Conservation (phyloP, 805 yeast species). For the Candida nemodendra region DNA sequence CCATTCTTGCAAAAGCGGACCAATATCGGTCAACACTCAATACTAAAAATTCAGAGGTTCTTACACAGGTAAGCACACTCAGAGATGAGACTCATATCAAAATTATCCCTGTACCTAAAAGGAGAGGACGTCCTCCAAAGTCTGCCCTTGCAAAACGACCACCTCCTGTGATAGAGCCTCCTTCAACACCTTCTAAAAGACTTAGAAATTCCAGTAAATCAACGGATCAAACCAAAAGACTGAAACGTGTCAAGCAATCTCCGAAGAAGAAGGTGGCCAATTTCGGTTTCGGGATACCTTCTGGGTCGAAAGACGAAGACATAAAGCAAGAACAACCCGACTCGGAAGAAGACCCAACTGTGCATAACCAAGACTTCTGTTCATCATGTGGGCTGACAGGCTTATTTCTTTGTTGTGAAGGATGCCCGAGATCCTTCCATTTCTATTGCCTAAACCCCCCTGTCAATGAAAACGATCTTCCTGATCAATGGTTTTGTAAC, state of each 20-base stretch:
- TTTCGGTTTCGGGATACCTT: conserved; percentile 13
- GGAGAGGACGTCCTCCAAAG: not conserved
- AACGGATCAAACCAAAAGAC: conserved; percentile 6
- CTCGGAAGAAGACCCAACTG: conserved; percentile 18
- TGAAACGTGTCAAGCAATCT: conserved; percentile 24
- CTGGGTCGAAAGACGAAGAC: conserved; percentile 4
- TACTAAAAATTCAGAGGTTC: conserved; percentile 34
- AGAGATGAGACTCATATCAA: conserved; percentile 12
- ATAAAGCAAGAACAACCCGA: conserved; percentile 10
- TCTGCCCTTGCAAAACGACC: conserved; percentile 6
- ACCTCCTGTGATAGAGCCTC: conserved; percentile 3
- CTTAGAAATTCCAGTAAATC: conserved; percentile 3
- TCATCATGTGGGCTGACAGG: conserved; percentile 90
- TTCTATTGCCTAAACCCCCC: conserved; percentile 93
- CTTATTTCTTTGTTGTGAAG: conserved; percentile 86
- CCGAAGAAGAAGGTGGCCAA: conserved; percentile 17
- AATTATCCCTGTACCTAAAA: conserved; percentile 14
- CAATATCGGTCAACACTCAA: conserved; percentile 27
- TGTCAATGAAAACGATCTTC: conserved; percentile 64
- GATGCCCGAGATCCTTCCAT: conserved; percentile 90
- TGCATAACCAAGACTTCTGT: conserved; percentile 81
- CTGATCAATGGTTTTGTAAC: conserved; percentile 88
- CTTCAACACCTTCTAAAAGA: conserved; percentile 17
- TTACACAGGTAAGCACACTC: conserved; percentile 34
- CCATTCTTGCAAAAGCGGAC: conserved; percentile 9